phyloP scores from a whole-genome alignment of 2,329 filamentous ascomycete genomes.

The Rachicladosporium sp. region DNA sequence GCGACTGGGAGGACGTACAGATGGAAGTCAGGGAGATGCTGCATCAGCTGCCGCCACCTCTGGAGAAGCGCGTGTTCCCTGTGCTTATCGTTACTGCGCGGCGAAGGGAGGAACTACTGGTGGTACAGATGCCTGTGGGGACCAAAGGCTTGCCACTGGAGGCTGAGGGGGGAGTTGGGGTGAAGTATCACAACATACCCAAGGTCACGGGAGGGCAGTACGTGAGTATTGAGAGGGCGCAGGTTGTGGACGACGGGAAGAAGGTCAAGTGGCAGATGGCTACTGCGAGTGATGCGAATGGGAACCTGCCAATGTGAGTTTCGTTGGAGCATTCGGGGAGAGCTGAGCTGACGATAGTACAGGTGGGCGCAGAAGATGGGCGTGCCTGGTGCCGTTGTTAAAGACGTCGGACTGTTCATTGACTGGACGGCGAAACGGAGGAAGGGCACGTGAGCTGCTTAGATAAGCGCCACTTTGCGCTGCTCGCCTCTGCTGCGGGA shows the following conservation, averaged over 20 bases:
- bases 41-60: conserved; percentile 48
- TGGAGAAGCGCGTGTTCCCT: conserved; percentile 54
- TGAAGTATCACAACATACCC: conserved; percentile 21
- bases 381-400: conserved; percentile 50
- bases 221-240: conserved; percentile 51
- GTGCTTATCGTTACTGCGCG: conserved; percentile 48
- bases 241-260: conserved; percentile 27
- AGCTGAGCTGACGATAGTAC: too few relatives aligned
- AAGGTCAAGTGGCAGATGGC: conserved; percentile 65
- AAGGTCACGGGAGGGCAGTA: conserved; percentile 47
- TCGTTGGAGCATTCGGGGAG: too few relatives aligned
- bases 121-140: conserved; percentile 28
- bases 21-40: conserved; percentile 50
- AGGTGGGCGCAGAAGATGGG: conserved; percentile 50
- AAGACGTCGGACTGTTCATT: conserved; percentile 60
- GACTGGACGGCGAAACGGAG: conserved; percentile 37
- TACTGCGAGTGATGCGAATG: conserved; percentile 59
- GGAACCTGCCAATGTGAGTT: conserved; percentile 44
- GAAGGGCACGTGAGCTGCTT: conserved; percentile 6
- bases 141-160: conserved; percentile 19
- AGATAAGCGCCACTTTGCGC: background rate
- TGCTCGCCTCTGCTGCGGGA: background rate
- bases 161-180: conserved; percentile 1
- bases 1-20: conserved; percentile 24
- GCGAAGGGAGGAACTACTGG: conserved; percentile 18